These are phyloP conservation scores for Trichosporon coremiiforme DNA, from an alignment of 1,284 basidiomycete species.

Conservation along the genomic window DNA sequence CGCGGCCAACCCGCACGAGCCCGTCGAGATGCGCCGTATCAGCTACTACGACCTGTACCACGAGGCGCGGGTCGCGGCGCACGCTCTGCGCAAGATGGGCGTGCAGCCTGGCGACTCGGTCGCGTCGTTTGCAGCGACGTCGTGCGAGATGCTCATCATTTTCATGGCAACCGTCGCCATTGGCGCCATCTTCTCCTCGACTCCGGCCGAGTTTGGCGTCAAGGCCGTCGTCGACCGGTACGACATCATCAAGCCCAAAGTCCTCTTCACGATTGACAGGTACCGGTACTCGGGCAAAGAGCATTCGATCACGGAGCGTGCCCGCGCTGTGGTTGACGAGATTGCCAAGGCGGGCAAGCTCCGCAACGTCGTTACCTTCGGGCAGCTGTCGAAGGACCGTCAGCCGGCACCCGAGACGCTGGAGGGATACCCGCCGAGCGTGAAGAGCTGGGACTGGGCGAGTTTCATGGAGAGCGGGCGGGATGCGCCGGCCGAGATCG, in stretches of 20 bases:
- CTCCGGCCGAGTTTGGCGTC: constrained; percentile 39
- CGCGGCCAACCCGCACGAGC: constrained; percentile 22
- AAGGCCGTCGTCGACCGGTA: constrained; percentile 39
- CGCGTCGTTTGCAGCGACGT: constrained; percentile 30
- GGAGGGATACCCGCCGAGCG: constrained; percentile 23
- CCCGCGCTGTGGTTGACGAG: constrained; percentile 31
- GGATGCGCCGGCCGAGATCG: constrained; percentile 35
- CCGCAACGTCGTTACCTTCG: constrained; percentile 42
- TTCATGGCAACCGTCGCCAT: constrained; percentile 30
- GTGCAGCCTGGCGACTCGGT: constrained; percentile 30
- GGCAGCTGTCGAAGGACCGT: constrained; percentile 39
- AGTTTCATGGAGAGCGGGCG: constrained; percentile 30
- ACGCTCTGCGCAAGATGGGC: constrained; percentile 30
- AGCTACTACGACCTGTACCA: constrained; percentile 33
- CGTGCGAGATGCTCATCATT: constrained; percentile 32
- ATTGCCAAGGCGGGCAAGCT: constrained; percentile 37
- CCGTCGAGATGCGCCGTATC: constrained; percentile 33
- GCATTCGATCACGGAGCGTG: constrained; percentile 37
- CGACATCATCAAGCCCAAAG: constrained; percentile 47
- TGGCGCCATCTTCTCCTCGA: constrained; percentile 38
- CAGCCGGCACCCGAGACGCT: constrained; percentile 30
- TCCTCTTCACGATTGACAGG: constrained; percentile 51
- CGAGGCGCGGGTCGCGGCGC: constrained; percentile 27
- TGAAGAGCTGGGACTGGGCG: constrained; percentile 22
- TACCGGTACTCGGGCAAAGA: constrained; percentile 51